These are phyloP conservation scores for Agapanthus africanus DNA, from an alignment of 106 monocot species.

Conservation along the genomic window DNA sequence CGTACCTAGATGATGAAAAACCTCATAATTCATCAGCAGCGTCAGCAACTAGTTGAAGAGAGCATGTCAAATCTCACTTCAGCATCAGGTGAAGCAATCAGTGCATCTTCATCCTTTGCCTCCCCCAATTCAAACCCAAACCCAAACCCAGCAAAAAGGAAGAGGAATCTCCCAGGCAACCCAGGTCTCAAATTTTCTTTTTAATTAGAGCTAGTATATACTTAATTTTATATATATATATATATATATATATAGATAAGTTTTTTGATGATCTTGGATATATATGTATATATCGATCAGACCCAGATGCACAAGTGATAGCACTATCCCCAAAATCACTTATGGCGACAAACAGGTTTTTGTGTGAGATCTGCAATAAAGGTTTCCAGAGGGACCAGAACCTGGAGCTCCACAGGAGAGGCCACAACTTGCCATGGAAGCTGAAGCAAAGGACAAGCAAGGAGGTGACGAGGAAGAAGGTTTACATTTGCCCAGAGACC, in stretches of 20 bases:
- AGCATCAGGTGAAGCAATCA: slow-evolving; percentile 61
- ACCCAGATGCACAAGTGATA: slow-evolving; percentile 50
- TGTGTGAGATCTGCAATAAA: no score
- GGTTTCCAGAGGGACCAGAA: no score
- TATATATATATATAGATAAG: no score
- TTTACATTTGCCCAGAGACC: slow-evolving; percentile 41
- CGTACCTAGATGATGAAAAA: slow-evolving; percentile 27
- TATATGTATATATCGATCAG: no score
- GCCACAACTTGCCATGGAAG: no score
- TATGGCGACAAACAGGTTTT: slow-evolving; percentile 56
- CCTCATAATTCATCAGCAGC: slow-evolving; percentile 20
- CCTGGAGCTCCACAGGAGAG: no score
- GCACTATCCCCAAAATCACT: slow-evolving; percentile 54
- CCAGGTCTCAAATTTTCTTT: no score
- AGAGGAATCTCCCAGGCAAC: slow-evolving; percentile 58
- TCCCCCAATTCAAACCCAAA: slow-evolving; percentile 26
- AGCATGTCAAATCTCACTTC: slow-evolving; percentile 78
- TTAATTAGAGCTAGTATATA: no score
- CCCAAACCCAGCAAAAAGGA: slow-evolving; percentile 46
- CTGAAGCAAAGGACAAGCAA: slow-evolving; percentile 40
- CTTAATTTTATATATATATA: not conserved
- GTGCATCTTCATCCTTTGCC: slow-evolving; percentile 37
- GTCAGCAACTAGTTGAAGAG: slow-evolving; percentile 21
- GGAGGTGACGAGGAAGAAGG: slow-evolving; percentile 46
- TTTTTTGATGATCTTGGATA: not conserved